Conservation (phyloP, 106 monocot species). For the Dendrobium nobile region DNA sequence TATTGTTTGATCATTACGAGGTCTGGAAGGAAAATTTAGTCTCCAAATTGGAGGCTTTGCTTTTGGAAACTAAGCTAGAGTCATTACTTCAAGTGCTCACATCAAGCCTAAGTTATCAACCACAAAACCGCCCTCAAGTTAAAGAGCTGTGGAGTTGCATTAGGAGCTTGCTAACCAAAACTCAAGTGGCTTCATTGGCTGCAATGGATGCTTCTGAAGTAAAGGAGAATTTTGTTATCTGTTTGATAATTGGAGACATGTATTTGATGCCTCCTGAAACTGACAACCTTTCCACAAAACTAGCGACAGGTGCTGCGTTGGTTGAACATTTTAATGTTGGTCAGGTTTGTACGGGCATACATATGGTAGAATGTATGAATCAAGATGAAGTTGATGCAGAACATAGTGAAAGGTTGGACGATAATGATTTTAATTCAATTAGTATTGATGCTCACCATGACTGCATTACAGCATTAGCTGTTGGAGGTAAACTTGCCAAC, state of each 20-base stretch:
- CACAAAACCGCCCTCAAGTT: constrained; percentile 45
- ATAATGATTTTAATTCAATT: constrained; percentile 23
- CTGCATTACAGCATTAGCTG: constrained; percentile 64
- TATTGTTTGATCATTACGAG: constrained; percentile 23
- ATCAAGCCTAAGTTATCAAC: constrained; percentile 48
- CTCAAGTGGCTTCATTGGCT: constrained; percentile 13
- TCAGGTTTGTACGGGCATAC: constrained; percentile 7
- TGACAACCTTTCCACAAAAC: not conserved
- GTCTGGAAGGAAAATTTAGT: constrained; percentile 49
- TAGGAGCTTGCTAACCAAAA: constrained; percentile 20
- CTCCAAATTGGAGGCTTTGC: constrained; percentile 28
- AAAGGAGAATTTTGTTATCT: constrained; percentile 28
- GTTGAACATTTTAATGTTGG: not conserved
- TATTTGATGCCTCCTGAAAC: constrained; percentile 1
- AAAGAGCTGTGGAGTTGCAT: constrained; percentile 55
- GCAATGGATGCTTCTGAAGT: constrained; percentile 10
- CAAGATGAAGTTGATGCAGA: constrained; percentile 25
- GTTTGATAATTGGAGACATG: constrained; percentile 41
- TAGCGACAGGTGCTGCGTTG: not conserved
- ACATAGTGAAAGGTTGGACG: constrained; percentile 4
- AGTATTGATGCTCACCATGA: constrained; percentile 65
- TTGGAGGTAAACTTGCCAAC: constrained; percentile 59
- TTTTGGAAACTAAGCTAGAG: constrained; percentile 31
- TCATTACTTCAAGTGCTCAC: constrained; percentile 32
- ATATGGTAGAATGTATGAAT: constrained; percentile 7